Conservation (phyloP, 306 rosid genomes). For the Trifolium repens region DNA sequence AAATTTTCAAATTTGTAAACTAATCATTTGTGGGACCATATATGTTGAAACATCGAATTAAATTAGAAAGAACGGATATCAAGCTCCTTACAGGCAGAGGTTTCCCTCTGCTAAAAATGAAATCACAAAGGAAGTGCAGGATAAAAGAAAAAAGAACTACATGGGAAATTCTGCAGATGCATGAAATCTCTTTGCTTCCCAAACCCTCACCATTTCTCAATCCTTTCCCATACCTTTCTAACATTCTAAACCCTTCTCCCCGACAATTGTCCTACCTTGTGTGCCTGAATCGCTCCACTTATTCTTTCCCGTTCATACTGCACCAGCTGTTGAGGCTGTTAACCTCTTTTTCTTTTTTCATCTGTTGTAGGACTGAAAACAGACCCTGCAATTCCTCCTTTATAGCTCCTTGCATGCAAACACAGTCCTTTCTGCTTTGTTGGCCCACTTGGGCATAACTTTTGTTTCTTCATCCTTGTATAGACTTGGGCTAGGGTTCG, state of each 20-base stretch:
- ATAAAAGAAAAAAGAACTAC: background rate
- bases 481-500: slow-evolving; percentile 19
- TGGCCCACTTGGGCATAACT: background rate
- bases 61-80: slow-evolving; percentile 16
- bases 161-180: slow-evolving; percentile 23
- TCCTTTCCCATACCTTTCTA: slow-evolving; percentile 1
- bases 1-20: slow-evolving; percentile 31
- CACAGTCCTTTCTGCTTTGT: slow-evolving; percentile 9
- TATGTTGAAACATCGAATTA: slow-evolving; percentile 9
- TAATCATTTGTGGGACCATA: slow-evolving; percentile 22
- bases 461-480: slow-evolving; percentile 28
- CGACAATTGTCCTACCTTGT: slow-evolving; percentile 15
- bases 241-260: slow-evolving; percentile 2
- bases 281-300: background rate
- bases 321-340: slow-evolving; percentile 11
- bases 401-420: background rate
- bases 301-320: slow-evolving; percentile 29
- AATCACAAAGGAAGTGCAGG: slow-evolving; percentile 26
- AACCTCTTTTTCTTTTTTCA: slow-evolving; percentile 13
- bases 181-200: slow-evolving; percentile 1
- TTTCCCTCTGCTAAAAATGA: slow-evolving; percentile 22
- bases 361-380: background rate
- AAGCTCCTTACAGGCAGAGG: slow-evolving; percentile 17
- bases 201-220: slow-evolving; percentile 14
- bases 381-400: slow-evolving; percentile 10